Conservation (phyloP, 176 grass and related monocot genomes). For the Carex cristatella region DNA sequence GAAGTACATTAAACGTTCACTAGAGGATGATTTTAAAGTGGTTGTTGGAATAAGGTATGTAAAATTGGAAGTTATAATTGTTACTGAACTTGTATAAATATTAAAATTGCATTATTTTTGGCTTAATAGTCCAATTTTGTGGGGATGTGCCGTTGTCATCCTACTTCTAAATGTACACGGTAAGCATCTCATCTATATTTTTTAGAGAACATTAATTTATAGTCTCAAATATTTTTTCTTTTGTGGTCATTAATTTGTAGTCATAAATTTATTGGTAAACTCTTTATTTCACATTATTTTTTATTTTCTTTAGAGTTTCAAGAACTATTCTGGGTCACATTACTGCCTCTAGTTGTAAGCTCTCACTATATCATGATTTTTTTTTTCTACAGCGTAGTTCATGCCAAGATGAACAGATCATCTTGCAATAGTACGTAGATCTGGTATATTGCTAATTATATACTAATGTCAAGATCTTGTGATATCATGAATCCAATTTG, state of each 20-base stretch:
- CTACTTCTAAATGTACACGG: slow-evolving; percentile 89
- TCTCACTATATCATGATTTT: background rate
- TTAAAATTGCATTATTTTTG: slow-evolving; percentile 21
- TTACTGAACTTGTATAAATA: slow-evolving; percentile 14
- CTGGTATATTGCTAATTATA: no score
- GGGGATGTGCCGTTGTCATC: slow-evolving; percentile 64
- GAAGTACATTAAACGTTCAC: slow-evolving; percentile 78
- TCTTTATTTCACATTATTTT: background rate
- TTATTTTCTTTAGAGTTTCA: slow-evolving; percentile 48
- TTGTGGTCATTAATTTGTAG: background rate
- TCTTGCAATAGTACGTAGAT: no score
- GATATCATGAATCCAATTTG: background rate
- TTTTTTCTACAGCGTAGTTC: background rate
- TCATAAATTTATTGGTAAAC: background rate
- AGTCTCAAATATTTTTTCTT: background rate
- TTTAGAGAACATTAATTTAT: background rate
- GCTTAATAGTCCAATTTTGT: slow-evolving; percentile 59
- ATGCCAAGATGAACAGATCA: background rate
- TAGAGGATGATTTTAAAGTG: slow-evolving; percentile 88
- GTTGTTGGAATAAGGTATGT: slow-evolving; percentile 80
- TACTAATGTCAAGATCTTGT: background rate
- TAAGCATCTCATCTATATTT: slow-evolving; percentile 30
- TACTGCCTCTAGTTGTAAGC: slow-evolving; percentile 66
- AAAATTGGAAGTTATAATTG: background rate
- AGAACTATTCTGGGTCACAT: slow-evolving; percentile 73